Percentiles rank a stretch among this genome's conserved stretches.
phyloP scores from a whole-genome alignment of 2,329 filamentous ascomycete species.

The Xylaria sp. region DNA sequence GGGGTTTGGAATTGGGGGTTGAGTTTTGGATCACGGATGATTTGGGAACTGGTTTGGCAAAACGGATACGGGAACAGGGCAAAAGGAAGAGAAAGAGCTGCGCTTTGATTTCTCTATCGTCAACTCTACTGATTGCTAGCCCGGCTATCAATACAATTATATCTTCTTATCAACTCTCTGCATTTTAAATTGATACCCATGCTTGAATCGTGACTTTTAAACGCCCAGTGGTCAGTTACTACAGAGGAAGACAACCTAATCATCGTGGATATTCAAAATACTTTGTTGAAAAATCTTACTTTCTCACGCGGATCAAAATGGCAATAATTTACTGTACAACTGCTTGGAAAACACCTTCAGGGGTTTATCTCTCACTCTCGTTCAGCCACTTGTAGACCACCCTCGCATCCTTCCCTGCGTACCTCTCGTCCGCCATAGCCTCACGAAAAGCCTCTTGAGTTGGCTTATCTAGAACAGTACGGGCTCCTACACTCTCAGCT shows the following conservation, averaged over 20 bases:
- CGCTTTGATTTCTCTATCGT: constrained; percentile 24
- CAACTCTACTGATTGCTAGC: constrained; percentile 26
- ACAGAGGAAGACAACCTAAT: no score
- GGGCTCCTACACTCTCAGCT: constrained; percentile 39
- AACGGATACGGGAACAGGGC: background rate
- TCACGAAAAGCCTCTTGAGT: constrained; percentile 38
- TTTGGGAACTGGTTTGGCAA: background rate
- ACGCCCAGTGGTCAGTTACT: no score
- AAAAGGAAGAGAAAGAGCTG: constrained; percentile 1
- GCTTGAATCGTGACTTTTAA: no score
- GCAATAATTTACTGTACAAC: background rate
- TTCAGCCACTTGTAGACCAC: constrained; percentile 44
- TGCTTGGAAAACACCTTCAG: background rate
- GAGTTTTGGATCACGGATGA: background rate
- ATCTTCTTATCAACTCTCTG: constrained; percentile 10
- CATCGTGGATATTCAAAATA: no score
- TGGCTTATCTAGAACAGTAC: constrained; percentile 38
- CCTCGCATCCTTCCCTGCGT: constrained; percentile 41
- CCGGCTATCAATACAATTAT: constrained; percentile 24
- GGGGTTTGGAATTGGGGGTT: background rate
- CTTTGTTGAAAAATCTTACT: no score
- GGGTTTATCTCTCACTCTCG: constrained; percentile 27
- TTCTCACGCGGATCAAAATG: background rate
- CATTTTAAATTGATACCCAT: background rate
- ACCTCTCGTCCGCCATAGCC: constrained; percentile 39